These are phyloP conservation scores for Neodidymelliopsis sp. DNA, from an alignment of 2,329 filamentous ascomycete genomes.

Conservation along the genomic window DNA sequence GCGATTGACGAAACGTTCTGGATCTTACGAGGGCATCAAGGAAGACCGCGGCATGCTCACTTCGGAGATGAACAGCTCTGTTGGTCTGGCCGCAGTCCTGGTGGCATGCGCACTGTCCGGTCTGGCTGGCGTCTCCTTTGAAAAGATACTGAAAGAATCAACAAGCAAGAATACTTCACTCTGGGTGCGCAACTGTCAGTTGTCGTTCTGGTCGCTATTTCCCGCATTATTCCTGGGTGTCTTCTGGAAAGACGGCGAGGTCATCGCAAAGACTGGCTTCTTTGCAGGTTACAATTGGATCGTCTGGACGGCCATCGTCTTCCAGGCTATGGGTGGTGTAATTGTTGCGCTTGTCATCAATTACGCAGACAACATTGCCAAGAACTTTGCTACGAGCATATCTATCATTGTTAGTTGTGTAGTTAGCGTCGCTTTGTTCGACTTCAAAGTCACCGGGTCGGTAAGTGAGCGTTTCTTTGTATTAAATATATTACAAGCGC, in stretches of 20 bases:
- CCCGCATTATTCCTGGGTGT: conserved; percentile 88
- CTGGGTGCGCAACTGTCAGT: conserved; percentile 94
- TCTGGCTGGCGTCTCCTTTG: conserved; percentile 84
- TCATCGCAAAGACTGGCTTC: conserved; percentile 84
- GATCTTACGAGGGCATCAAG: conserved; percentile 89
- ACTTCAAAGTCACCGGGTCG: conserved; percentile 71
- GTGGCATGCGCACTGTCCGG: conserved; percentile 82
- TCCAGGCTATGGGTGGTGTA: conserved; percentile 85
- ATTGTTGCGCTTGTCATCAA: conserved; percentile 83
- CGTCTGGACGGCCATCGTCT: conserved; percentile 83
- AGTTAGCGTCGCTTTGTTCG: conserved; percentile 85
- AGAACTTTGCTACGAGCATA: conserved; percentile 92
- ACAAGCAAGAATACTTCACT: conserved; percentile 74
- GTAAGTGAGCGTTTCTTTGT: conserved; percentile 29
- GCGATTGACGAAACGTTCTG: conserved; percentile 69
- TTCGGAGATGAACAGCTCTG: conserved; percentile 74
- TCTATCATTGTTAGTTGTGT: conserved; percentile 89
- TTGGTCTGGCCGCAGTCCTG: conserved; percentile 81
- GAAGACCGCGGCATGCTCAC: conserved; percentile 62
- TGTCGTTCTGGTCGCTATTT: conserved; percentile 93
- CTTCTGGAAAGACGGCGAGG: conserved; percentile 83
- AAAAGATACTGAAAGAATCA: conserved; percentile 92
- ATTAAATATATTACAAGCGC: conserved; percentile 5
- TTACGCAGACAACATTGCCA: conserved; percentile 87
- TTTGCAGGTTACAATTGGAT: conserved; percentile 94